phyloP scores from a whole-genome alignment of 2,329 filamentous ascomycete species.

The Hypoxylon sp. region DNA sequence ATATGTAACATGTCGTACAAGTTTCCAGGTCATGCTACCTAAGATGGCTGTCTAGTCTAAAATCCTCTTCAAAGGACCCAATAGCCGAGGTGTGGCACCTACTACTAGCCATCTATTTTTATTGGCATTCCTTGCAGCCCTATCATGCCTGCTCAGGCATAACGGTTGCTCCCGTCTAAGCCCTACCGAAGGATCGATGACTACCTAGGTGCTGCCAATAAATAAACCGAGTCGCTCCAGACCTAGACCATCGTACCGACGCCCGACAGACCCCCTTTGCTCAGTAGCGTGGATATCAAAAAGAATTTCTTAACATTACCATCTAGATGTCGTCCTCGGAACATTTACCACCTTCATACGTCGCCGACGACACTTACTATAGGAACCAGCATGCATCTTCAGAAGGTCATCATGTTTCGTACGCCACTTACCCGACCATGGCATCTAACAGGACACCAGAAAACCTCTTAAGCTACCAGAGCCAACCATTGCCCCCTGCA shows the following conservation, averaged over 20 bases:
- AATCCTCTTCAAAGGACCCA: slow-evolving; percentile 14
- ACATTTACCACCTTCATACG: slow-evolving; percentile 37
- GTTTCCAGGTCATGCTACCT: slow-evolving; percentile 34
- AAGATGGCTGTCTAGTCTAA: no score
- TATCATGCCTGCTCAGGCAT: slow-evolving; percentile 10
- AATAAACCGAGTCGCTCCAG: slow-evolving; percentile 27
- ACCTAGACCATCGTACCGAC: slow-evolving; percentile 6
- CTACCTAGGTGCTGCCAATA: slow-evolving; percentile 17
- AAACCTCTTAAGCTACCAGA: slow-evolving; percentile 36
- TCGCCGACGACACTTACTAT: slow-evolving; percentile 39
- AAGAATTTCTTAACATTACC: slow-evolving; percentile 24
- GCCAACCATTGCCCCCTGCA: slow-evolving; percentile 36
- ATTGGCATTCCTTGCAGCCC: slow-evolving; percentile 9
- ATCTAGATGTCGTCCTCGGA: slow-evolving; percentile 40
- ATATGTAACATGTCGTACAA: slow-evolving; percentile 42
- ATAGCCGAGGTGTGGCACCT: slow-evolving; percentile 22
- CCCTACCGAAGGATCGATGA: background rate
- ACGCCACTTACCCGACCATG: slow-evolving; percentile 36
- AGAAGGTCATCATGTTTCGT: slow-evolving; percentile 33
- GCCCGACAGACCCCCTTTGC: slow-evolving; percentile 4
- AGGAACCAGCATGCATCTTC: slow-evolving; percentile 32
- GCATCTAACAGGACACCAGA: slow-evolving; percentile 32
- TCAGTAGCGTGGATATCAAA: slow-evolving; percentile 1
- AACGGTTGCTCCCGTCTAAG: slow-evolving; percentile 11
- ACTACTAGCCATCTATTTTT: slow-evolving; percentile 29